Conservation (phyloP, 352 stramenopile species). For the Nothophytophthora sp. region DNA sequence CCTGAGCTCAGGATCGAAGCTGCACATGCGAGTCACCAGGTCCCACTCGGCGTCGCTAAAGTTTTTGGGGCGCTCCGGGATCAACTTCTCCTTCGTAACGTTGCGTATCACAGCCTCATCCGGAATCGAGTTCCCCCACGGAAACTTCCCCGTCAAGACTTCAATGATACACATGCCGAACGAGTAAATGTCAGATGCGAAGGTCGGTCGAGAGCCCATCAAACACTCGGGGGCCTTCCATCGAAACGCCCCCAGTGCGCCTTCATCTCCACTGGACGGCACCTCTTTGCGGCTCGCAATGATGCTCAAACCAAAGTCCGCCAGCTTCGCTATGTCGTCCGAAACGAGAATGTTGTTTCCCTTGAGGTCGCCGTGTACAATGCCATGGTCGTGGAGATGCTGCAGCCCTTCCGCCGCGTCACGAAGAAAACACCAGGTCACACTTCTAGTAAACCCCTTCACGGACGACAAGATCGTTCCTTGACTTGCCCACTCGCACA, state of each 20-base stretch:
- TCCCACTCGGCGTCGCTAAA: slow-evolving; percentile 17
- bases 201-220: slow-evolving; percentile 2
- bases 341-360: slow-evolving; percentile 28
- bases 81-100: slow-evolving; percentile 1
- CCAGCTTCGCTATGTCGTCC: slow-evolving; percentile 18
- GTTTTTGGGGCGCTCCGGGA: not conserved
- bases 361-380: slow-evolving; percentile 31
- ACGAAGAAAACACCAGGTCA: slow-evolving; percentile 4
- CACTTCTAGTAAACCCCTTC: not conserved
- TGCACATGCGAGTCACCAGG: slow-evolving; percentile 9
- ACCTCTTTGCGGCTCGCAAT: not conserved
- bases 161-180: slow-evolving; percentile 37
- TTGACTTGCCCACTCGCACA: slow-evolving; percentile 1
- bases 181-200: slow-evolving; percentile 25
- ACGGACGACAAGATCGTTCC: not conserved
- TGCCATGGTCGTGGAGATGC: slow-evolving; percentile 15
- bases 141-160: slow-evolving; percentile 7
- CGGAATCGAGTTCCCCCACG: slow-evolving; percentile 1
- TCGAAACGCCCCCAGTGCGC: slow-evolving; percentile 1
- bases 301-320: slow-evolving; percentile 19
- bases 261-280: not conserved
- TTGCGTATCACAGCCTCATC: slow-evolving; percentile 3
- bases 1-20: not conserved
- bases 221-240: slow-evolving; percentile 17
- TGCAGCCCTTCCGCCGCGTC: slow-evolving; percentile 20